A percentile compares a stretch with the other conserved stretches of the same genome.
These are phyloP conservation scores for Heterobasidion parviporum DNA, from an alignment of 1,284 basidiomycete species.

Conservation along the genomic window DNA sequence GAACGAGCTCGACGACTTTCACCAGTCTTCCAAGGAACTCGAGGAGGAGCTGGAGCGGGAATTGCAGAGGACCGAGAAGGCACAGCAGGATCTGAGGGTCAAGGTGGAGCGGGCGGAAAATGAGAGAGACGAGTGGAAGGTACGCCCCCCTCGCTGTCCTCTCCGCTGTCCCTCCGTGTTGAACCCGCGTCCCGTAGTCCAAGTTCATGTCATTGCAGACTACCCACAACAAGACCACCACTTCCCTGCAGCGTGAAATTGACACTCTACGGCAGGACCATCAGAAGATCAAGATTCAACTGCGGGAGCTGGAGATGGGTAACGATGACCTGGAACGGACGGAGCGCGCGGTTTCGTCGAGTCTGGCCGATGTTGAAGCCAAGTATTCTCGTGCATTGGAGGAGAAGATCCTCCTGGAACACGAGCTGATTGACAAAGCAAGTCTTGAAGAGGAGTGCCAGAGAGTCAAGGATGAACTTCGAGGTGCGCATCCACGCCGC, in stretches of 20 bases:
- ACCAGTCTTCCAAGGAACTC: conserved; percentile 84
- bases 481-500: conserved; percentile 50
- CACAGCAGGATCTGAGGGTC: conserved; percentile 73
- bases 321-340: conserved; percentile 93
- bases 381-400: conserved; percentile 90
- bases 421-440: conserved; percentile 91
- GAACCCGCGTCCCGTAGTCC: conserved; percentile 4
- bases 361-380: conserved; percentile 84
- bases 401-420: conserved; percentile 94
- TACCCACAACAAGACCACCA: conserved; percentile 80
- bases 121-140: conserved; percentile 93
- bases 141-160: conserved; percentile 23
- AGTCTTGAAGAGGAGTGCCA: conserved; percentile 89
- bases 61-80: conserved; percentile 79
- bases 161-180: not conserved
- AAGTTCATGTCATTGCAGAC: conserved; percentile 89
- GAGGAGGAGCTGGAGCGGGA: conserved; percentile 91
- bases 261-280: conserved; percentile 77
- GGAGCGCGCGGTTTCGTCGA: conserved; percentile 87
- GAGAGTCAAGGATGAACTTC: conserved; percentile 85
- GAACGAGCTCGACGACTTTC: conserved; percentile 86
- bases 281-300: conserved; percentile 71
- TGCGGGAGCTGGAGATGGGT: conserved; percentile 90
- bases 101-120: conserved; percentile 68
- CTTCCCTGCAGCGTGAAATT: conserved; percentile 82